A percentile compares a stretch with the other conserved stretches of the same genome.
Evolutionary conservation across 345 rosid species (phyloP).

Genomic region (Excoecaria agallocha): DNA sequence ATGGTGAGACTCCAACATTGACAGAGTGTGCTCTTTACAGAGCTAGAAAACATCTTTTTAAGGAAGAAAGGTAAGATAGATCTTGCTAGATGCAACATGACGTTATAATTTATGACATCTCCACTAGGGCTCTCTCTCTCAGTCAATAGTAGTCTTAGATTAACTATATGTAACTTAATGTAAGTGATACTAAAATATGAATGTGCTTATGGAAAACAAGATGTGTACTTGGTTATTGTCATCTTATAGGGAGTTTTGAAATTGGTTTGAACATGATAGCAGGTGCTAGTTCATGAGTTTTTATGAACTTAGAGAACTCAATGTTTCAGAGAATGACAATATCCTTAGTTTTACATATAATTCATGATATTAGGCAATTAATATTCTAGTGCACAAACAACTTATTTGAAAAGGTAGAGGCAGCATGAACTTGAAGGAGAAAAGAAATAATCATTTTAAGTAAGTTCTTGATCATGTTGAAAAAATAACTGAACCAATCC

Average conservation of each 20-base stretch:
- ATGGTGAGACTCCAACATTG: conserved; percentile 79
- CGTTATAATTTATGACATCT: background rate
- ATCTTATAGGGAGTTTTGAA: background rate
- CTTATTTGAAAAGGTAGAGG: background rate
- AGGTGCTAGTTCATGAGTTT: background rate
- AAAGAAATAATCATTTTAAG: background rate
- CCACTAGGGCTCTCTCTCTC: background rate
- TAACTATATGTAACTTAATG: background rate
- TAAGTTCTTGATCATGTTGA: background rate
- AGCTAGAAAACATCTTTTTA: conserved; percentile 89
- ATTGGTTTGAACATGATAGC: background rate
- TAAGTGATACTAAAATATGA: background rate
- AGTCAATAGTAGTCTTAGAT: background rate
- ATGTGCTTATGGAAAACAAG: background rate
- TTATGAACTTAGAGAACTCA: background rate
- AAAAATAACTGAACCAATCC: background rate
- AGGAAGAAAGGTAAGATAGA: conserved; percentile 71
- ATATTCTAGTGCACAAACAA: background rate
- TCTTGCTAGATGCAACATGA: background rate
- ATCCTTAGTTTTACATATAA: no score
- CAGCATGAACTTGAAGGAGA: background rate
- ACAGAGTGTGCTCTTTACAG: conserved; percentile 84
- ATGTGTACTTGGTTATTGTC: background rate
- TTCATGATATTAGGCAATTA: background rate
- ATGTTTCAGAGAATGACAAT: background rate